Percentiles rank a stretch among this genome's conserved stretches.
Evolutionary conservation across 208 protist species (phyloP).

Genomic region (Willaertia magna): DNA sequence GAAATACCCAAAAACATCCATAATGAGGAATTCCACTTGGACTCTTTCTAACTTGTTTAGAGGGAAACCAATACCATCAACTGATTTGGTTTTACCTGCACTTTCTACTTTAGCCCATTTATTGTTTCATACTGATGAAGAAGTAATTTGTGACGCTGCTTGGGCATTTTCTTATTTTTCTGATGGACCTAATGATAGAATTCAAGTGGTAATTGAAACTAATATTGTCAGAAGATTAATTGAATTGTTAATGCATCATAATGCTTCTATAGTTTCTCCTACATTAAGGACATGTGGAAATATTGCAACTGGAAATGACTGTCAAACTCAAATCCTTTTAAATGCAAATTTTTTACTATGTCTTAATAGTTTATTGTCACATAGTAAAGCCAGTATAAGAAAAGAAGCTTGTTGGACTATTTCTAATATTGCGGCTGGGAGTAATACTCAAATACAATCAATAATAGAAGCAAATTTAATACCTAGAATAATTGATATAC

Average conservation of each 20-base stretch:
- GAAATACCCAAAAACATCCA: constrained; percentile 9
- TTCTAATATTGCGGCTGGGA: constrained; percentile 96
- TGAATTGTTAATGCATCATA: constrained; percentile 65
- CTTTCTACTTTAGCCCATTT: constrained; percentile 71
- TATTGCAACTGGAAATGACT: constrained; percentile 92
- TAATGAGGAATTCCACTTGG: constrained; percentile 83
- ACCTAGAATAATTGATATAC: too few species aligned
- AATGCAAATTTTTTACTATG: constrained; percentile 62
- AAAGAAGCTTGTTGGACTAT: constrained; percentile 98
- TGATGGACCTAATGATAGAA: constrained; percentile 81
- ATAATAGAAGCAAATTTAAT: constrained; percentile 75
- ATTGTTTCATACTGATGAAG: constrained; percentile 70
- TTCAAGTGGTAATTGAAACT: constrained; percentile 79
- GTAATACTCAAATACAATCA: constrained; percentile 69
- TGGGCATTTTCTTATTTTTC: constrained; percentile 93
- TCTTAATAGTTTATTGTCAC: constrained; percentile 59
- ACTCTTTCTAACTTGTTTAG: constrained; percentile 93
- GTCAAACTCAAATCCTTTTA: constrained; percentile 87
- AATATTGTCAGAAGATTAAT: constrained; percentile 69
- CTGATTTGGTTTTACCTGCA: constrained; percentile 51
- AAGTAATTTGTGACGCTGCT: constrained; percentile 84
- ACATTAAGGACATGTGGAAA: constrained; percentile 92
- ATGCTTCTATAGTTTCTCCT: constrained; percentile 66
- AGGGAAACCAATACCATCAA: constrained; percentile 77
- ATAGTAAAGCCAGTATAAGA: constrained; percentile 64